phyloP scores from a whole-genome alignment of 2,329 filamentous ascomycete species.

The Drechslerella stenobrocha region DNA sequence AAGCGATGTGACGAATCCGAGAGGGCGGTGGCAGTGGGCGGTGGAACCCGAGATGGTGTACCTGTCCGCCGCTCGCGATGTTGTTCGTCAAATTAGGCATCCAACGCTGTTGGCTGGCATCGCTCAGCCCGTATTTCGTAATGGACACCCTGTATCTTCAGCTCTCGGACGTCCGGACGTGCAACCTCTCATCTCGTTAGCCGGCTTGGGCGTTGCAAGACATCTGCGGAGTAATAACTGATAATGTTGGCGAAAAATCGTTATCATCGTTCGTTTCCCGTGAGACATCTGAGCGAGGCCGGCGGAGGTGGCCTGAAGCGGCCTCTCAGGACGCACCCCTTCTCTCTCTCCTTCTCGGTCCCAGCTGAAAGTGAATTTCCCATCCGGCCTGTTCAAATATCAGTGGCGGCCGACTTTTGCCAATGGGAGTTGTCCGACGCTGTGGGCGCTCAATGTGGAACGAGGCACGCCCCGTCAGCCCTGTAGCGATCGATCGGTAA shows the following conservation, averaged over 20 bases:
- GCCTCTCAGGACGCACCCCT: constrained; percentile 9
- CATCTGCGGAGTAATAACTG: background rate
- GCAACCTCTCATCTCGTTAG: background rate
- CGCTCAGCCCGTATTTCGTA: background rate
- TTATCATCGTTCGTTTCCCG: background rate
- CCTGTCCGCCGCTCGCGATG: background rate
- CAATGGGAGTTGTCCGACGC: constrained; percentile 1
- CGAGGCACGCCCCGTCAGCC: constrained; percentile 5
- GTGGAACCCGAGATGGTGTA: constrained; percentile 45
- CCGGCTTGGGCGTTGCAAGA: constrained; percentile 2
- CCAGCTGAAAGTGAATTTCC: no score
- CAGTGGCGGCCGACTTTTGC: background rate
- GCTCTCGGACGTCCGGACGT: background rate
- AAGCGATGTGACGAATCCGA: constrained; percentile 20
- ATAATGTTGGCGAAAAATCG: background rate
- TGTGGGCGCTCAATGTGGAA: background rate
- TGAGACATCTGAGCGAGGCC: background rate
- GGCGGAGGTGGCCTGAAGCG: constrained; percentile 1
- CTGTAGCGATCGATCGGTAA: background rate
- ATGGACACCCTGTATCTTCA: background rate
- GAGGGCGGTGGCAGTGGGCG: constrained; percentile 41
- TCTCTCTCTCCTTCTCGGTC: constrained; percentile 21
- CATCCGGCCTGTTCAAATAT: no score
- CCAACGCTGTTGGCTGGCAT: background rate
- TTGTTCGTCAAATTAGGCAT: constrained; percentile 1